Base-by-base conservation (phyloP, 805 yeast species). In the Metschnikowia peoriensis region DNA sequence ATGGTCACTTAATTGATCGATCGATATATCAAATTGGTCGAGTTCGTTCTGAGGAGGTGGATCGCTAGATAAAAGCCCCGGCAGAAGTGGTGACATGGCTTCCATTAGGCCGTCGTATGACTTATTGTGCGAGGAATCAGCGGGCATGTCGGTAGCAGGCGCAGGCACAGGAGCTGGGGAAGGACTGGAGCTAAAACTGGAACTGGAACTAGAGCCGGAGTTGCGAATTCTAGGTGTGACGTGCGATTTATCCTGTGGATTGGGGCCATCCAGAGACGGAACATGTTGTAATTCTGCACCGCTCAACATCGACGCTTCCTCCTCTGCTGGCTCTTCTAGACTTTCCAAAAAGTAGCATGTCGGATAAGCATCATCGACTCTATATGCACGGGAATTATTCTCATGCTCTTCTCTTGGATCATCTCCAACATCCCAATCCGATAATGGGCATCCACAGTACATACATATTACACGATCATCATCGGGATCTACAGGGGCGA, bases 341-440 rank as follows among this genome's bases (percentile, higher is more conserved):
- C 50, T 46, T 1, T 61, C 68, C 9, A 72, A 55, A 47, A 71
- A 68, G 52, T 63, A 67, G 47, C 77, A 72, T n/a, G 15, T 15
- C n/a, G 41, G 42, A n/a, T 44, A 48, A n/a, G 35, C 9, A 29
- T 28, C 16, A 4, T 27, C 48, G n/a, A 29, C 28, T 7, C 38
- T 12, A 44, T 58, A 61, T 41, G 47, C 55, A 39, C 56, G 43
- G 3, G 57, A 52, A 41, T 64, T 63, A 15, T 49, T 65, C 56
- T 44, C 61, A 62, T 88, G 94, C 57, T 84, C 90, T 10, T 51
- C 71, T 8, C 76, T 53, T 0, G 92, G 93, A 52, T 79, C 82
- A 66, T 89, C 94, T 2, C 71, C 75, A 1, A 67, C 63, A 52
- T 80, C 88, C 92, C 93, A 87, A 28, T 65, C 65, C 44, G 70